Evolutionary conservation across 2,329 filamentous ascomycete species (phyloP), one percentile per base, ranked within the genome.

Genomic region (Clathrospora elynae): DNA sequence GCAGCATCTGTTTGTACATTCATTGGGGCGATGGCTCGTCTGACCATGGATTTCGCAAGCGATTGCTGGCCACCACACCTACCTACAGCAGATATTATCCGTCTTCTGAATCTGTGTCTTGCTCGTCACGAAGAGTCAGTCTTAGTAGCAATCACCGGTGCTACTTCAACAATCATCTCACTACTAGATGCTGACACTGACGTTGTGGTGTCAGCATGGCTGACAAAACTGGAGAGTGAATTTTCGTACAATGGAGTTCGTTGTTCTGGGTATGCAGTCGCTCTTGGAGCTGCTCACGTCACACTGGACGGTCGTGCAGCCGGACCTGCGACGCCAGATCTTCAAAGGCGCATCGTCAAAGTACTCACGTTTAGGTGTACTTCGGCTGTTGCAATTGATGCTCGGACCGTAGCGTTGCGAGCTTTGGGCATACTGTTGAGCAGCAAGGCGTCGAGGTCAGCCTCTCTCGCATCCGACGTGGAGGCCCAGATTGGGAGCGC

Each of bases 1-100:
- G 81, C 82, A 17, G 83, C 86, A 55, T 81, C 82, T 0, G 75
- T 77, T 10, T 78, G 81, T 53, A 74, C 73, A n/a, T 73, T 88
- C 1, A 72, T 86, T 8, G 64, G 59, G 20, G 52, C 59, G 13
- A 51, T 68, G 31, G 54, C 59, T 6, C 41, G 35, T 11, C 46
- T 64, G 32, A 59, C 53, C 3, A 44, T 18, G 12, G 24, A 16
- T 4, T 14, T 49, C 9, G 16, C 45, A 7, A 41, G 32, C 18
- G 20, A 49, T 1, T 17, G 36, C 5, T 46, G 39, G 42, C 28
- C 25, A 22, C 19, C 41, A 13, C 12, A 35, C 5, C 25, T 64
- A 12, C 57, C 59, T 6, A 42, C 39, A 8, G 16, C 34, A 6
- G 49, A 62, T 12, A 40, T 66, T 4, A 44, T 47, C 12, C 55